These are phyloP conservation scores for Inonotus hispidus DNA, from an alignment of 1,284 basidiomycete genomes.

Conservation along the genomic window DNA sequence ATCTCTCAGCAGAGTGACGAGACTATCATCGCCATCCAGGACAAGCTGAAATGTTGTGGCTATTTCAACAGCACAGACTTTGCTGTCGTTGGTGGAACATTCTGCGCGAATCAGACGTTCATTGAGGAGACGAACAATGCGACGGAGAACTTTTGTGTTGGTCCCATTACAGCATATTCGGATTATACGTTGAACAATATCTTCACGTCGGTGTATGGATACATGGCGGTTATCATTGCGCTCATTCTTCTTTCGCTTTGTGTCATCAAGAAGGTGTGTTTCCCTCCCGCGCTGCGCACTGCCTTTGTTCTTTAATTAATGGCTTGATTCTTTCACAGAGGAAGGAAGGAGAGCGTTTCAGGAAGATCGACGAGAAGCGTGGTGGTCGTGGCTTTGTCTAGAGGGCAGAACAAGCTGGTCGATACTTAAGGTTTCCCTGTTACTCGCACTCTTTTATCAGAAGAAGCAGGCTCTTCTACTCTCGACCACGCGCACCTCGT, in stretches of 20 bases:
- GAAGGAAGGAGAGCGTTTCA: conserved; percentile 75
- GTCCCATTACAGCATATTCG: conserved; percentile 54
- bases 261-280: conserved; percentile 70
- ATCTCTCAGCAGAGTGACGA: conserved; percentile 46
- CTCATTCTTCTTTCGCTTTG: conserved; percentile 76
- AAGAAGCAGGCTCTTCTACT: conserved; percentile 13
- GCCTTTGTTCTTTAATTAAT: not conserved
- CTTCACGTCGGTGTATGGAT: conserved; percentile 77
- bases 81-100: conserved; percentile 49
- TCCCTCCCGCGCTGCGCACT: not conserved
- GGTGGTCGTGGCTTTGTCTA: conserved; percentile 80
- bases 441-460: not conserved
- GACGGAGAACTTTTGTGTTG: conserved; percentile 54
- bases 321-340: conserved; percentile 40
- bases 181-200: conserved; percentile 72
- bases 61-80: conserved; percentile 67
- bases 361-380: conserved; percentile 80
- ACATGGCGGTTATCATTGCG: conserved; percentile 70
- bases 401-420: not conserved
- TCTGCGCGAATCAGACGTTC: conserved; percentile 52
- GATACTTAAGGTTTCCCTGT: not conserved
- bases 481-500: not conserved
- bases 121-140: conserved; percentile 45
- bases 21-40: conserved; percentile 59
- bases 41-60: conserved; percentile 79